Percentiles rank a stretch among this genome's conserved stretches.
Evolutionary conservation across 108 stramenopile species (phyloP).

Genomic region (Cyclotella distinguenda): DNA sequence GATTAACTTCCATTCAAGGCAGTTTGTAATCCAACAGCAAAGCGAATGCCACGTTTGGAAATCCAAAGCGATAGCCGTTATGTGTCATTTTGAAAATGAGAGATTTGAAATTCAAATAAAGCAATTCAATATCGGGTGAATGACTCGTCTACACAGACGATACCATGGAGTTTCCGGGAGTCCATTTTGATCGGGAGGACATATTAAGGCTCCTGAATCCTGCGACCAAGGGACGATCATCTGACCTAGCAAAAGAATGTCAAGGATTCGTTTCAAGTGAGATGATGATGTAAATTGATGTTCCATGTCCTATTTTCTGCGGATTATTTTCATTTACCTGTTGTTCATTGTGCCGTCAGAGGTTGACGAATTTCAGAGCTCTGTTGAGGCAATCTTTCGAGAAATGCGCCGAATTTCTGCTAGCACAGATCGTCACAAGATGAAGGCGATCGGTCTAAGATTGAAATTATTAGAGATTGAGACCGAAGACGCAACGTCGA

Average conservation of each 20-base stretch:
- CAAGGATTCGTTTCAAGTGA: slow-evolving; percentile 28
- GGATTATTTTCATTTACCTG: too few species aligned
- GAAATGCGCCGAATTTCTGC: slow-evolving; percentile 8
- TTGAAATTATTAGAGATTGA: neutral
- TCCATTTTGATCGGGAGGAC: slow-evolving; percentile 18
- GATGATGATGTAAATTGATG: neutral
- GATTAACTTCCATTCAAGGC: too few species aligned
- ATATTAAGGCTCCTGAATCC: slow-evolving; percentile 16
- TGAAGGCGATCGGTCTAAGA: slow-evolving; percentile 22
- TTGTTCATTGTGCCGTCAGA: too few species aligned
- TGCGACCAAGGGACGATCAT: slow-evolving; percentile 8
- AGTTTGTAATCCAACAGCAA: too few species aligned
- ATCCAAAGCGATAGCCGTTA: too few species aligned
- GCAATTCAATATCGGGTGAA: neutral
- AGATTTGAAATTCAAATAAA: too few species aligned
- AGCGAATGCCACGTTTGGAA: too few species aligned
- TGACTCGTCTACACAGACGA: neutral
- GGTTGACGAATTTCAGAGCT: slow-evolving; percentile 20
- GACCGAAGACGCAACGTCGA: neutral
- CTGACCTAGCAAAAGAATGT: slow-evolving; percentile 11
- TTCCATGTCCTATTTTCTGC: neutral
- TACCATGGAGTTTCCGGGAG: slow-evolving; percentile 3
- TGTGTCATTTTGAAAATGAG: too few species aligned
- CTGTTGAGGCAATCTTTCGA: slow-evolving; percentile 3
- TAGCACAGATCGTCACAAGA: slow-evolving; percentile 10